Evolutionary conservation across 164 flowering plant species (phyloP).

Genomic region (Piper betle): DNA sequence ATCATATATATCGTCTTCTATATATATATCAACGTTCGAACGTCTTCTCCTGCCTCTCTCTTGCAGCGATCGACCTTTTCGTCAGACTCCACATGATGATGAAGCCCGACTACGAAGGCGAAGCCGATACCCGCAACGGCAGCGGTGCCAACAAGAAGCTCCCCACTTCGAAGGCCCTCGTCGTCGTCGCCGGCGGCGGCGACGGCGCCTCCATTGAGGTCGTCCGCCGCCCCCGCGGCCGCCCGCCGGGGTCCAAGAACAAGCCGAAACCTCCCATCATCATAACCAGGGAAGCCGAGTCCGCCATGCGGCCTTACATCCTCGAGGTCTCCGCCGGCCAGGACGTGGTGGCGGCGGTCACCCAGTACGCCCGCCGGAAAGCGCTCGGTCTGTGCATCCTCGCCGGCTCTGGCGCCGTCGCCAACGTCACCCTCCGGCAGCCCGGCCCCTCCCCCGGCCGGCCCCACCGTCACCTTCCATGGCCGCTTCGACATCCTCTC

Average conservation of each 20-base stretch:
- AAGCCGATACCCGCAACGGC: constrained; percentile 24
- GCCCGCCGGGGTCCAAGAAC: constrained; percentile 77
- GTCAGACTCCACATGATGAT: constrained; percentile 8
- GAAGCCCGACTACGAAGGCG: constrained; percentile 26
- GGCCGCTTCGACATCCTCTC: constrained; percentile 70
- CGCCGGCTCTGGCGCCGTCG: constrained; percentile 47
- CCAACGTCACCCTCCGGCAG: constrained; percentile 62
- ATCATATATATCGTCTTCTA: too few relatives aligned
- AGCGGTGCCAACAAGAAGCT: constrained; percentile 9
- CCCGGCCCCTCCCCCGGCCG: constrained; percentile 37
- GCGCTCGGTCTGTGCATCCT: constrained; percentile 45
- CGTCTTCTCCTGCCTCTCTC: too few relatives aligned
- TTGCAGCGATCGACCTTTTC: too few relatives aligned
- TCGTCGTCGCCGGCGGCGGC: neutral
- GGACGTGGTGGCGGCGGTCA: constrained; percentile 39
- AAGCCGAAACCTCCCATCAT: constrained; percentile 55
- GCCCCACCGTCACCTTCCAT: constrained; percentile 48
- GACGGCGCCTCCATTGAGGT: constrained; percentile 54
- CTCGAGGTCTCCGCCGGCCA: constrained; percentile 44
- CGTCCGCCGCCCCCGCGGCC: constrained; percentile 46
- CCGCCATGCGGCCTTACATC: constrained; percentile 51
- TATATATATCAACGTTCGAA: too few relatives aligned
- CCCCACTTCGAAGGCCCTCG: neutral
- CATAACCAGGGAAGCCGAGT: constrained; percentile 41
- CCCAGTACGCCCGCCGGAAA: constrained; percentile 35